Evolutionary conservation across 768 basidiomycete genomes (phyloP), one percentile per base, ranked within the genome.

Genomic region (Russula lepida): DNA sequence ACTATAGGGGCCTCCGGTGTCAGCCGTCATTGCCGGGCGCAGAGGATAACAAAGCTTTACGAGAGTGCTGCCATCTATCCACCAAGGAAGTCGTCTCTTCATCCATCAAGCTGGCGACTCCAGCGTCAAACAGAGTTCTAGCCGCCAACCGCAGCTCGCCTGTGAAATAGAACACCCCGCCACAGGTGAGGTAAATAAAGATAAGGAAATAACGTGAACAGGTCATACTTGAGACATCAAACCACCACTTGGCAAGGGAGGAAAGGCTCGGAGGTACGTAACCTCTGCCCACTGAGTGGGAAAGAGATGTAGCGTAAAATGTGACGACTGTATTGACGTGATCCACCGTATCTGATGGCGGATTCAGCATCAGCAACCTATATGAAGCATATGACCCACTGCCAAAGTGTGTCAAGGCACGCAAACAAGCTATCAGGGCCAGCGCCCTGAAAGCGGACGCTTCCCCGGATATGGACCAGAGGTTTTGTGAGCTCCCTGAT

Each of bases 141-240:
- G 91, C 85, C 0, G 93, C 85, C 53, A 85, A 83, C 47, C 91
- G 84, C 0, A 94, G 70, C 58, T 95, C 92, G 56, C 74, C 88
- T 89, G 68, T 44, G 64, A 54, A 44, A 44, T 21, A 44, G 60
- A 27, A 49, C 21, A 48, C 47, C 47, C 33, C 50, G 11, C 65
- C 9, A 23, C 11, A n/a, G 19, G 30, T 13, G 43, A 12, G 2
- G 3, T 54, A 37, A 44, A 44, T n/a, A n/a, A 21, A 69, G 64
- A 54, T 12, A 46, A 64, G 35, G 32, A 5, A 32, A 27, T 19
- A 19, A 46, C 44, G 8, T 35, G 21, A 17, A 54, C 11, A 21
- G 0, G 3, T 66, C 82, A 59, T 69, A 95, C 92, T 78, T 2
- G 84, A 84, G 8, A 83, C 76, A 67, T 87, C 83, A 35, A 94